phyloP scores from a whole-genome alignment of 305 asterid species.

The Fraxinus latifolia region DNA sequence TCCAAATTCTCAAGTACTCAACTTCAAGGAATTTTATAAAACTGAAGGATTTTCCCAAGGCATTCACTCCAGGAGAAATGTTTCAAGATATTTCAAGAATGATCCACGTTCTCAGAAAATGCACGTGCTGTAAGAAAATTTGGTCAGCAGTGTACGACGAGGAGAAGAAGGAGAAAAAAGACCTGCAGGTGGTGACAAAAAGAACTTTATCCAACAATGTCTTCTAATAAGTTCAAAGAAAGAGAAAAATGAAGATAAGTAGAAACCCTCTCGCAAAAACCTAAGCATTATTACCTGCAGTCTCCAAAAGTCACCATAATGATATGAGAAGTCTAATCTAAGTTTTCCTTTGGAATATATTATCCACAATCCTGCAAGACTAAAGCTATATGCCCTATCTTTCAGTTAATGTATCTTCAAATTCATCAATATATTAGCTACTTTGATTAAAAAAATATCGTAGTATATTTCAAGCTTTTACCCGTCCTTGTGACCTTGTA shows the following conservation, averaged over 20 bases:
- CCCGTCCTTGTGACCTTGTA: neutral
- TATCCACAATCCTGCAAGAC: neutral
- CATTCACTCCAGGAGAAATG: neutral
- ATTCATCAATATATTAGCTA: neutral
- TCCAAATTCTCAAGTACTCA: neutral
- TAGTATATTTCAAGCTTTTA: neutral
- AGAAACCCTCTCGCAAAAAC: neutral
- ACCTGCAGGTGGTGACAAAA: neutral
- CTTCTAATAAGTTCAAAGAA: neutral
- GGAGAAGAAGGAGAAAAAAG: neutral
- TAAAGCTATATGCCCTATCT: neutral
- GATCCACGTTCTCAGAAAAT: neutral
- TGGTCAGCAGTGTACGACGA: neutral
- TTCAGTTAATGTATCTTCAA: neutral
- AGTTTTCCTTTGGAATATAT: neutral
- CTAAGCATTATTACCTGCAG: neutral
- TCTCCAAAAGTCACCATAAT: neutral
- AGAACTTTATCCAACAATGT: neutral
- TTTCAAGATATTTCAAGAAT: neutral
- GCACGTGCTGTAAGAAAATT: neutral
- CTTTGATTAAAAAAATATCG: neutral
- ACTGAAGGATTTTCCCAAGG: neutral
- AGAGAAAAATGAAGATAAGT: neutral
- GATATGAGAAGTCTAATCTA: neutral
- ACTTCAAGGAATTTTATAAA: neutral